Base-by-base conservation (phyloP, 106 monocot genomes). In the Ottelia alismoides region DNA sequence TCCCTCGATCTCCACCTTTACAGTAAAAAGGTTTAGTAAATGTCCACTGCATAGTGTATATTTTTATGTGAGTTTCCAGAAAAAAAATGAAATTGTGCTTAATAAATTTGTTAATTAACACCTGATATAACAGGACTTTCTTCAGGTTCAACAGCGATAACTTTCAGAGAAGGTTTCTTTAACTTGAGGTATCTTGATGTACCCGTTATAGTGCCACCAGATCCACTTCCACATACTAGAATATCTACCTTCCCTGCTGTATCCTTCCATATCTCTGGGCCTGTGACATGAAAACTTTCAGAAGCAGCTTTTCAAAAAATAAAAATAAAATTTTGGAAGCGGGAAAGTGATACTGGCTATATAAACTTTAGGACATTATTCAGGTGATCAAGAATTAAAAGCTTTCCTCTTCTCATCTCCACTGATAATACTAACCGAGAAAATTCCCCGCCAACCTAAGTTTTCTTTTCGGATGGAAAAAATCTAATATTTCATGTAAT, bases 221-320 rank as follows among this genome's bases (percentile, higher is more conserved):
- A 83, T 16, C 92, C 92, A 35, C 72, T 53, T 61, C 75, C 86
- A 58, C 64, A 68, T 10, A 92, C 77, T 47, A 87, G 63, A 57
- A 92, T 80, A 28, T 83, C 92, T 20, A 93, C 72, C 72, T 87
- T 87, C 22, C 92, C 92, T 28, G 77, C 83, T 5, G 92, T 87
- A 47, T 93, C 87, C 45, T 78, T 80, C 92, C 92, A 87, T 55
- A 93, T 93, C 63, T 93, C 92, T 1, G 92, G 92, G 4, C 92
- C 92, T 93, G 28, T 32, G 81, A 83, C 89, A n/a, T n/a, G n/a
- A n/a, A n/a, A n/a, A n/a, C n/a, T n/a, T n/a, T n/a, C n/a, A n/a
- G n/a, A n/a, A n/a, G n/a, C n/a, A n/a, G n/a, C n/a, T n/a, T n/a
- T n/a, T n/a, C n/a, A n/a, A n/a, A n/a, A n/a, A n/a, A n/a, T n/a